Conservation (phyloP, 768 basidiomycete species). For the Rhodocollybia butyracea region DNA sequence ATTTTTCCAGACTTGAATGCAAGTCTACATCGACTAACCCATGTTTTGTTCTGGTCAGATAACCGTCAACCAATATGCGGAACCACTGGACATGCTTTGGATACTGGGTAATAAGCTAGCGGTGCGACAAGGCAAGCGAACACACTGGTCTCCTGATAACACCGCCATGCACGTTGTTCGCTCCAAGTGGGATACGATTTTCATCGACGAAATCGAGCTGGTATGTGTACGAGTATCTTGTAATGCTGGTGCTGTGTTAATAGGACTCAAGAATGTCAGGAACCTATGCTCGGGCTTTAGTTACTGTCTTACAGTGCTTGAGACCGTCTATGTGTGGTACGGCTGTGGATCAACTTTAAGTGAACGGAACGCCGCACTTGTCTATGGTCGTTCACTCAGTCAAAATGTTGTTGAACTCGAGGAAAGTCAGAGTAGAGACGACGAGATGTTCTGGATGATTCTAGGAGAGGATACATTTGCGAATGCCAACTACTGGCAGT, state of each 20-base stretch:
- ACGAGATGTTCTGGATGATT: conserved; percentile 87
- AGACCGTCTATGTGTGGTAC: conserved; percentile 77
- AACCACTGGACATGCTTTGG: conserved; percentile 60
- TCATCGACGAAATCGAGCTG: conserved; percentile 72
- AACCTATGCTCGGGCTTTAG: conserved; percentile 86
- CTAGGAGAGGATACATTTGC: conserved; percentile 76
- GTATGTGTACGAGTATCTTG: conserved; percentile 26
- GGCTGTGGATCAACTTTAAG: conserved; percentile 60
- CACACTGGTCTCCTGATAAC: conserved; percentile 76
- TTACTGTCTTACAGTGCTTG: conserved; percentile 71
- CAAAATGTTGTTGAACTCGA: conserved; percentile 49
- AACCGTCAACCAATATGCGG: conserved; percentile 55
- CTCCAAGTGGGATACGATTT: conserved; percentile 41
- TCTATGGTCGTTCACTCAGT: conserved; percentile 53
- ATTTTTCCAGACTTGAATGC: background rate
- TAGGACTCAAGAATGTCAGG: conserved; percentile 42
- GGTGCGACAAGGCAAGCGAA: conserved; percentile 74
- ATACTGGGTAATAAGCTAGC: conserved; percentile 67
- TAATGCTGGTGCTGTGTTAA: background rate
- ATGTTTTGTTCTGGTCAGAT: too few species aligned
- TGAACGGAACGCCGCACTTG: conserved; percentile 61
- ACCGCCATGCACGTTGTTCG: conserved; percentile 80
- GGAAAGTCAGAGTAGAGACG: conserved; percentile 63
- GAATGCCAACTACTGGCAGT: conserved; percentile 80
- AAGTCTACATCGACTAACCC: background rate